A percentile compares a stretch with the other conserved stretches of the same genome.
phyloP scores from a whole-genome alignment of 2,329 filamentous ascomycete genomes.

The Arthroderma sp. region DNA sequence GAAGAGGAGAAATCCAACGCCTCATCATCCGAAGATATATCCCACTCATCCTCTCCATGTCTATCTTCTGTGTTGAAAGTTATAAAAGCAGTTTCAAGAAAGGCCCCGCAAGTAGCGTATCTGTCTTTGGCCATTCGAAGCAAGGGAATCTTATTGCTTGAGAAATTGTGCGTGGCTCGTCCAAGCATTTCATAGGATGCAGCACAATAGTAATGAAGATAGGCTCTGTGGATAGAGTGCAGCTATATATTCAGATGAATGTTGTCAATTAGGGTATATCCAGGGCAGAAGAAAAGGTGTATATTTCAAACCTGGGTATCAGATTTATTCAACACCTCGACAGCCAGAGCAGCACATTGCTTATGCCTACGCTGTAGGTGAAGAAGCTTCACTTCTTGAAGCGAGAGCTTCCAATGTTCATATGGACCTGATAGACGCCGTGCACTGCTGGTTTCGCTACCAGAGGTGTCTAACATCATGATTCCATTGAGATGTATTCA shows the following conservation, averaged over 20 bases:
- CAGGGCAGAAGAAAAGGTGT: not conserved
- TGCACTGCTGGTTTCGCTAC: not conserved
- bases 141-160: constrained; percentile 29
- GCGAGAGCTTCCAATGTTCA: constrained; percentile 21
- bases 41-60: too few species aligned
- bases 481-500: not conserved
- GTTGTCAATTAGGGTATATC: constrained; percentile 4
- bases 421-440: constrained; percentile 19
- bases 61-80: not conserved
- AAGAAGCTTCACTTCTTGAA: constrained; percentile 24
- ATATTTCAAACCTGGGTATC: constrained; percentile 16
- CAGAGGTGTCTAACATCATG: not conserved
- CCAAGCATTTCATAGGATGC: constrained; percentile 36
- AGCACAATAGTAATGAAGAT: constrained; percentile 35
- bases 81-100: constrained; percentile 4
- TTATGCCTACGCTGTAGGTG: constrained; percentile 28
- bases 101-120: constrained; percentile 22
- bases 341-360: constrained; percentile 24
- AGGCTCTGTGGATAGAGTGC: constrained; percentile 23
- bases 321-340: constrained; percentile 18
- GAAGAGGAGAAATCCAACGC: too few species aligned
- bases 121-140: constrained; percentile 28
- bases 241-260: constrained; percentile 14
- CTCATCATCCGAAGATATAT: too few species aligned
- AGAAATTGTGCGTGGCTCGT: constrained; percentile 33